These are phyloP conservation scores for Nigrospora oryzae DNA, from an alignment of 2,329 filamentous ascomycete species.

Conservation along the genomic window DNA sequence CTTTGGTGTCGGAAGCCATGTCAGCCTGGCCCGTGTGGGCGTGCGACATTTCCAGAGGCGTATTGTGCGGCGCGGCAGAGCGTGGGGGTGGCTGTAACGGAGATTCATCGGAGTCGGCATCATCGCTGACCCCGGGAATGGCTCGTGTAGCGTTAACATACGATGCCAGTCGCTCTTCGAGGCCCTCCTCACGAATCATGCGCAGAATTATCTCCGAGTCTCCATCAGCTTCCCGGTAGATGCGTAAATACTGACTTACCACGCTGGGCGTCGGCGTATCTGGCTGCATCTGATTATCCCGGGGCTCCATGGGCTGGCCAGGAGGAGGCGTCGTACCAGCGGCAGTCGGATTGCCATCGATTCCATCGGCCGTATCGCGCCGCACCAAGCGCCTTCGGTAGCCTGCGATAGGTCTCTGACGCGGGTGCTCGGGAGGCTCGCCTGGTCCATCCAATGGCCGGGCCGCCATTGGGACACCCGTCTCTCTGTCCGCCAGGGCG, in stretches of 20 bases:
- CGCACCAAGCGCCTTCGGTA: slow-evolving; percentile 15
- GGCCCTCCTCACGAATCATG: slow-evolving; percentile 53
- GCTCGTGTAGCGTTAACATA: slow-evolving; percentile 46
- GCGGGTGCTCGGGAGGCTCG: slow-evolving; percentile 8
- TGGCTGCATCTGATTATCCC: not conserved
- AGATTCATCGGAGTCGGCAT: no score
- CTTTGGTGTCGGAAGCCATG: slow-evolving; percentile 4
- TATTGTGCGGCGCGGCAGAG: no score
- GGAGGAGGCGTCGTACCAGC: not conserved
- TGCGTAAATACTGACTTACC: slow-evolving; percentile 36
- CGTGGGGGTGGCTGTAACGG: no score
- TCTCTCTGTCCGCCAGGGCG: no score
- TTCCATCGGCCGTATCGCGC: slow-evolving; percentile 10
- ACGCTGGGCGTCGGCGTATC: not conserved
- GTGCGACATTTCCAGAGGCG: not conserved
- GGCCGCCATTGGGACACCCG: no score
- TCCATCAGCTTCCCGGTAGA: slow-evolving; percentile 51
- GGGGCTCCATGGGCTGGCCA: not conserved
- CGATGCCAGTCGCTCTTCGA: slow-evolving; percentile 49
- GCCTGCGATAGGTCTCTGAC: slow-evolving; percentile 15
- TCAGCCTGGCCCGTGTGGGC: not conserved
- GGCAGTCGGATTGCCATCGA: not conserved
- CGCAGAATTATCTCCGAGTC: slow-evolving; percentile 49
- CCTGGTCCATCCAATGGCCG: not conserved
- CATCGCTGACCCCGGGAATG: slow-evolving; percentile 9